Evolutionary conservation across 2,329 filamentous ascomycete genomes (phyloP).

Genomic region (Sclerotinia trifoliorum): DNA sequence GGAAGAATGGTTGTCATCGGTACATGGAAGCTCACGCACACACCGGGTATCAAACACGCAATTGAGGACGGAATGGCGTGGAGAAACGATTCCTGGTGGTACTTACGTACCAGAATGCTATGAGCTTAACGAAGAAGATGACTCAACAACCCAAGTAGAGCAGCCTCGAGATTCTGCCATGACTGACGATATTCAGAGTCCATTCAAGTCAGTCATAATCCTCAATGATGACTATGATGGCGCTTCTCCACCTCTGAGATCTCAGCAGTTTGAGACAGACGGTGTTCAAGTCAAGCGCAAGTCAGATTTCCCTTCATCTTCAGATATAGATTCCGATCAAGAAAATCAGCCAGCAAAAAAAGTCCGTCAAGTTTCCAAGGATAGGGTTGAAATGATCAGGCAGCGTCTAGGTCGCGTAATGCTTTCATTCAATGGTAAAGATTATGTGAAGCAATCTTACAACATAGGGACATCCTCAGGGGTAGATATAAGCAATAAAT

Average conservation of each 20-base stretch:
- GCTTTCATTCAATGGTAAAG: background rate
- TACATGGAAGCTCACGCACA: background rate
- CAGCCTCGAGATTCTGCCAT: background rate
- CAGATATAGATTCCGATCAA: background rate
- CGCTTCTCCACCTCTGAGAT: background rate
- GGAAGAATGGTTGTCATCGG: background rate
- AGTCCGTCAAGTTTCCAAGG: background rate
- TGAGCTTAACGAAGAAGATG: constrained; percentile 24
- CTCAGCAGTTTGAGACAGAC: background rate
- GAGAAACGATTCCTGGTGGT: constrained; percentile 44
- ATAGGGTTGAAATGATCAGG: background rate
- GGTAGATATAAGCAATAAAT: too few species aligned
- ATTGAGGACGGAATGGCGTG: constrained; percentile 42
- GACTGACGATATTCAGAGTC: background rate
- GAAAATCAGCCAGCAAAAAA: background rate
- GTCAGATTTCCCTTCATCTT: constrained; percentile 5
- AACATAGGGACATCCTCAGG: background rate
- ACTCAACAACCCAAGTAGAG: background rate
- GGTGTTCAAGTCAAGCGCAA: background rate
- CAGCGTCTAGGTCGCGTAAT: background rate
- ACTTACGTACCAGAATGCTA: constrained; percentile 38
- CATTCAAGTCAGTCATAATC: background rate
- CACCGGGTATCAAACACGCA: constrained; percentile 23
- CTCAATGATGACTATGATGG: background rate
- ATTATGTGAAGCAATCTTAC: constrained; percentile 19